phyloP scores from a whole-genome alignment of 768 basidiomycete species.

The Jaapia argillacea region DNA sequence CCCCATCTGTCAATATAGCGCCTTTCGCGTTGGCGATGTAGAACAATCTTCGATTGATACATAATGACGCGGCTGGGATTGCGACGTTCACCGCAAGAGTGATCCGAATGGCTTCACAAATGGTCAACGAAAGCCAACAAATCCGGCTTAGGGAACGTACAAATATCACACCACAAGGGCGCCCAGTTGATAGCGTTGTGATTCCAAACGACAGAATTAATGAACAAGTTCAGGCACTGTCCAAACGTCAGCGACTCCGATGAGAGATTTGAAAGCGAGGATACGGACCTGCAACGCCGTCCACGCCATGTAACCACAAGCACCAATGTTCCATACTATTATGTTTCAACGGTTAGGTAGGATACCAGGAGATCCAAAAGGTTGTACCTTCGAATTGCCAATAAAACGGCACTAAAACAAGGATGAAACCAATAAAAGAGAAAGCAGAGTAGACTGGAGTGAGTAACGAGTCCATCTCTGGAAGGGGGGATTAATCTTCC shows the following conservation, averaged over 20 bases:
- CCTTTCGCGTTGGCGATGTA: slow-evolving; percentile 45
- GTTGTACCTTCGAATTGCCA: slow-evolving; percentile 36
- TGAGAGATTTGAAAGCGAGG: slow-evolving; percentile 43
- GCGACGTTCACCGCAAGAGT: slow-evolving; percentile 35
- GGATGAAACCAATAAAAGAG: neutral
- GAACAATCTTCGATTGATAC: slow-evolving; percentile 58
- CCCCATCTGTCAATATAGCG: slow-evolving; percentile 31
- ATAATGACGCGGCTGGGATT: too few relatives aligned
- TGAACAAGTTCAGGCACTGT: slow-evolving; percentile 28
- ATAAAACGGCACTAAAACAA: neutral
- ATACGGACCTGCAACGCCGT: neutral
- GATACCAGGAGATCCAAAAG: too few relatives aligned
- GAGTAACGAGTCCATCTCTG: too few relatives aligned
- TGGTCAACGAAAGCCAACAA: too few relatives aligned
- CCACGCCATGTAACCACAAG: neutral
- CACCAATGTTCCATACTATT: neutral
- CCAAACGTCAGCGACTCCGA: slow-evolving; percentile 62
- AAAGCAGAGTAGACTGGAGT: slow-evolving; percentile 7
- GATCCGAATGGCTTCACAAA: slow-evolving; percentile 37
- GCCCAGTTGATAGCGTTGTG: too few relatives aligned
- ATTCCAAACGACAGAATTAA: too few relatives aligned
- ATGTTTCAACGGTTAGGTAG: too few relatives aligned
- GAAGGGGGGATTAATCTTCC: too few relatives aligned
- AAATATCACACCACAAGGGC: slow-evolving; percentile 47
- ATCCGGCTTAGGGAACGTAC: slow-evolving; percentile 29